A percentile compares a stretch with the other conserved stretches of the same genome.
These are phyloP conservation scores for Penicillium bialowiezense DNA, from an alignment of 495 filamentous ascomycete genomes.

Conservation along the genomic window DNA sequence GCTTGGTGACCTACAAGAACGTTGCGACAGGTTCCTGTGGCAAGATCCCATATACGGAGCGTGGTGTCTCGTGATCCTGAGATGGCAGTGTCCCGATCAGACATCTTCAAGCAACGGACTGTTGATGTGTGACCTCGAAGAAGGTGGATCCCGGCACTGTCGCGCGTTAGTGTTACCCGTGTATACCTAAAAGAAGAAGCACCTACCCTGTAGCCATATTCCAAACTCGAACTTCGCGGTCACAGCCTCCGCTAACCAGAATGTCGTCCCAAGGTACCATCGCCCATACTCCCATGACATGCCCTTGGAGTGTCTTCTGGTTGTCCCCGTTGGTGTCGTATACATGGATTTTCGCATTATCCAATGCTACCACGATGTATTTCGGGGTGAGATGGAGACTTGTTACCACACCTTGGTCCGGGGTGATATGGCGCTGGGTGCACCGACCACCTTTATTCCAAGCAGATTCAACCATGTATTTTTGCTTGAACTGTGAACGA, in stretches of 20 bases:
- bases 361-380: conserved; percentile 95
- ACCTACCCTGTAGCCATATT: conserved; percentile 91
- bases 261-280: conserved; percentile 99
- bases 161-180: conserved; percentile 3
- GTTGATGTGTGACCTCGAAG: conserved; percentile 94
- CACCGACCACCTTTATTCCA: conserved; percentile 87
- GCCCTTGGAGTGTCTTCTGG: conserved; percentile 85
- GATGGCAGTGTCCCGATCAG: conserved; percentile 85
- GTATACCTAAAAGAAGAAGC: background rate
- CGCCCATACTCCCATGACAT: conserved; percentile 99
- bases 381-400: conserved; percentile 91
- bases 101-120: conserved; percentile 97
- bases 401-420: conserved; percentile 94
- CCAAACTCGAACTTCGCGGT: conserved; percentile 96
- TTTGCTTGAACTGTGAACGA: conserved; percentile 94
- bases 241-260: conserved; percentile 93
- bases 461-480: conserved; percentile 94
- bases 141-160: conserved; percentile 70
- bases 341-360: conserved; percentile 98
- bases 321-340: conserved; percentile 89
- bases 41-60: conserved; percentile 91
- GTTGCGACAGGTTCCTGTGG: conserved; percentile 79
- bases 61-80: conserved; percentile 96
- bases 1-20: conserved; percentile 96
- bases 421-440: conserved; percentile 79